A percentile compares a stretch with the other conserved stretches of the same genome.
These are phyloP conservation scores for Scorias spongiosa DNA, from an alignment of 2,329 filamentous ascomycete genomes.

Conservation along the genomic window DNA sequence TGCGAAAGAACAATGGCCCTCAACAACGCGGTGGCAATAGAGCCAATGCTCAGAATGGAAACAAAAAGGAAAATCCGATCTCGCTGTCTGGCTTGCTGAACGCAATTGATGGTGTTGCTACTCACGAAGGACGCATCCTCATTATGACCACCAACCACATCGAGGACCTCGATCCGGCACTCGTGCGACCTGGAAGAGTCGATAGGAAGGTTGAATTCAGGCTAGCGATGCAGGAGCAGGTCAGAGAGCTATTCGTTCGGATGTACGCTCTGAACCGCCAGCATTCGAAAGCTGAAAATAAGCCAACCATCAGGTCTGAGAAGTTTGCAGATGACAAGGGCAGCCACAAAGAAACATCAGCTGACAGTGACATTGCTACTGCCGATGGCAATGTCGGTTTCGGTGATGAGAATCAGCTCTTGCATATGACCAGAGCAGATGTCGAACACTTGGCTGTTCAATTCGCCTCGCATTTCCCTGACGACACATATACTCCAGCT, in stretches of 20 bases:
- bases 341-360: neutral
- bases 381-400: neutral
- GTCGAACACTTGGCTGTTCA: constrained; percentile 27
- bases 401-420: constrained; percentile 3
- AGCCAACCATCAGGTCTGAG: neutral
- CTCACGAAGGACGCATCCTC: constrained; percentile 61
- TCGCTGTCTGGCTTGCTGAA: constrained; percentile 69
- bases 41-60: neutral
- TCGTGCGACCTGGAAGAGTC: constrained; percentile 59
- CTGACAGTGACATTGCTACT: neutral
- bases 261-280: constrained; percentile 18
- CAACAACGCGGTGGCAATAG: neutral
- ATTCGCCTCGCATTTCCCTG: constrained; percentile 32
- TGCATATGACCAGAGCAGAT: constrained; percentile 8
- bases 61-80: constrained; percentile 37
- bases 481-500: constrained; percentile 34
- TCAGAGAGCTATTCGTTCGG: constrained; percentile 27
- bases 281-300: constrained; percentile 1
- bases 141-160: constrained; percentile 74
- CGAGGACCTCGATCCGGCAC: constrained; percentile 48
- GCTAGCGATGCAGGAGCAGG: constrained; percentile 26
- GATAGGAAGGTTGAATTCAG: constrained; percentile 51
- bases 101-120: constrained; percentile 68
- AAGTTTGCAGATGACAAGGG: neutral
- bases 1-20: constrained; percentile 6